Evolutionary conservation across 495 filamentous ascomycete species (phyloP), one percentile per base, ranked within the genome.

Genomic region (Hyaloscypha variabilis): DNA sequence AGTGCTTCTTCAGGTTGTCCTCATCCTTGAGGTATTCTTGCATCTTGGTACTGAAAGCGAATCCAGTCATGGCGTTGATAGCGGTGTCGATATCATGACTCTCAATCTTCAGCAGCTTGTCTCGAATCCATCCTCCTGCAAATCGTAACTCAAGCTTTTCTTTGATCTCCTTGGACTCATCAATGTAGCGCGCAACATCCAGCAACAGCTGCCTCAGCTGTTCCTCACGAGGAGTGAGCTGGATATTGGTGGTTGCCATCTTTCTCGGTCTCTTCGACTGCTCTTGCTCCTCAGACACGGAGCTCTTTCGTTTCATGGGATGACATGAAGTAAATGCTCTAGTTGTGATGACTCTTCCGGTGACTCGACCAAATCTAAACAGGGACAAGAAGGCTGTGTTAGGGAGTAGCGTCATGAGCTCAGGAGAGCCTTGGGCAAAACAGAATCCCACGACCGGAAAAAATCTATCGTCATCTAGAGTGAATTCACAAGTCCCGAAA

Each of bases 71-170:
- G 58, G 83, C 89, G 79, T 94, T 95, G 78, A 99, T 96, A 29
- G 90, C 92, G 42, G 94, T 90, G 73, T 99, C 95, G 67, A 99
- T 97, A 69, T 99, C 95, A 73, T 96, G 85, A 73, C 92, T 95
- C 31, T 77, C 79, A 28, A 88, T 78, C 10, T 89, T 91, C 1
- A 99, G 83, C 10, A 99, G 83, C 81, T 97, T 98, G 81, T 99
- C 95, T 46, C 95, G 88, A 29, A 99, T 96, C 95, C 95, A 99
- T n/a, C 95, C 95, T 49, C 95, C 95, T 14, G 96, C 94, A 77
- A 94, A 97, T 14, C 95, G 90, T 21, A 99, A 81, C 4, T 88
- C 79, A 1, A 87, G 72, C n/a, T 82, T 81, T 57, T 83, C 81
- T 31, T 79, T 70, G 19, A 71, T 61, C 49, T 72, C 71, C 11